Evolutionary conservation across 1,284 basidiomycete species (phyloP), one percentile per base, ranked within the genome.

Genomic region (Apiotrichum veenhuisii): DNA sequence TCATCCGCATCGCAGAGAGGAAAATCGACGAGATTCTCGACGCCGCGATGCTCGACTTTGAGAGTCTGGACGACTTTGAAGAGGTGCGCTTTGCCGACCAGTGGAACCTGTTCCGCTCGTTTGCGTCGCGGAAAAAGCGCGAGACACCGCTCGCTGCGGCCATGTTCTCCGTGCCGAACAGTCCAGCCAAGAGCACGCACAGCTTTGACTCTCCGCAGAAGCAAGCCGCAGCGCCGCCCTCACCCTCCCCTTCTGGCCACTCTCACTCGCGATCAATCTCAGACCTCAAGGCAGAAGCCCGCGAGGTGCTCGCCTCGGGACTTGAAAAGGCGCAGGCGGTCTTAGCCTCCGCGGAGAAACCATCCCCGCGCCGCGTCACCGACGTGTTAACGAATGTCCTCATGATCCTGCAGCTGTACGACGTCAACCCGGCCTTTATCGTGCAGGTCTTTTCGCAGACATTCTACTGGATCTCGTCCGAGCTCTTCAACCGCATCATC

Each of bases 371-470:
- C 36, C 84, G 87, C 48, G 77, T 98, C 57, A 89, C 87, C 20
- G 82, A 87, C 1, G 87, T 96, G 67, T 82, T 98, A 44, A 89
- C 90, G 1, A 88, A 89, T n/a, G 81, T 96, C 2, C 86, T 98
- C 59, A 86, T 89, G 18, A 78, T 98, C 33, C 81, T 98, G 14
- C 85, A 87, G 47, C 79, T 93, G 22, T 91, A 94, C 62, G 89
- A 95, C 60, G 84, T 98, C 64, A 97, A 98, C 70, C 94, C 95
- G 12, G 87, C 84, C 2, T 81, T 97, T 45, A 87, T 88, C 58
- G 86, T 89, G 17, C 95, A 98, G 73, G 82, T 92, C 44, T 94
- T 94, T 83, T 95, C 92, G 1, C 95, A 98, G 77, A 85, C 96
- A 20, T 65, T 70, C 50, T 71, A 66, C 60, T 72, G 71, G 69